These are phyloP conservation scores for Musa schizocarpa DNA, from an alignment of 176 grass and related monocot species.

Conservation along the genomic window DNA sequence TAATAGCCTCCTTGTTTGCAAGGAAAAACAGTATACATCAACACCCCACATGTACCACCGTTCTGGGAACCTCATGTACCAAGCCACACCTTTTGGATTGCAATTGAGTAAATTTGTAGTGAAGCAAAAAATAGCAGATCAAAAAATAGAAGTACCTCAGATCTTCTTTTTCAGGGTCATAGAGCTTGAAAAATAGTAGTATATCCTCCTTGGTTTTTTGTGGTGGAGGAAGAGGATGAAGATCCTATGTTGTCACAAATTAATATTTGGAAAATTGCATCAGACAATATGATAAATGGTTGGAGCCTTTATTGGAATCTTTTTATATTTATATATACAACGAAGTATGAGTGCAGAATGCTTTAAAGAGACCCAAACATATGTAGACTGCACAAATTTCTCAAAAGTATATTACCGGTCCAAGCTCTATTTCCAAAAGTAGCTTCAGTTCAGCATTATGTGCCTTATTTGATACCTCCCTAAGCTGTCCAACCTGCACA, in stretches of 20 bases:
- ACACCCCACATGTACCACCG: too few relatives aligned
- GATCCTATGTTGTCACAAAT: constrained; percentile 40
- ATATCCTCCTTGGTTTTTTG: constrained; percentile 84
- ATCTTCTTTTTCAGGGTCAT: constrained; percentile 74
- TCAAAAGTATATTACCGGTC: constrained; percentile 40
- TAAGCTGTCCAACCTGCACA: constrained; percentile 68
- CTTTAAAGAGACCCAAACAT: not conserved
- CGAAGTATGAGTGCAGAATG: not conserved
- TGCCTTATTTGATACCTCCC: constrained; percentile 90
- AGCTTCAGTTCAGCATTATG: constrained; percentile 87
- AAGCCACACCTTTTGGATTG: not conserved
- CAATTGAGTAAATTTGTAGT: not conserved
- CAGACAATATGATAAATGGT: constrained; percentile 17
- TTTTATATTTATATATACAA: not conserved
- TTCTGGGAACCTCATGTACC: too few relatives aligned
- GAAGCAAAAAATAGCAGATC: constrained; percentile 12
- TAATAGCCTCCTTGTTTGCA: too few relatives aligned
- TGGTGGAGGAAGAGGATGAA: constrained; percentile 50
- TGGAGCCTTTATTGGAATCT: not conserved
- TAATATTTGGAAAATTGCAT: not conserved
- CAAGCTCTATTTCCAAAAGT: constrained; percentile 76
- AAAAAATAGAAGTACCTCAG: constrained; percentile 52
- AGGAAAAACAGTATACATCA: too few relatives aligned
- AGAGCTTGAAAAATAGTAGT: constrained; percentile 90
- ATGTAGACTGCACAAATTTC: not conserved